A percentile compares a stretch with the other conserved stretches of the same genome.
Conservation (phyloP, 495 filamentous ascomycete genomes). For the Aspergillus incahuasiensis region DNA sequence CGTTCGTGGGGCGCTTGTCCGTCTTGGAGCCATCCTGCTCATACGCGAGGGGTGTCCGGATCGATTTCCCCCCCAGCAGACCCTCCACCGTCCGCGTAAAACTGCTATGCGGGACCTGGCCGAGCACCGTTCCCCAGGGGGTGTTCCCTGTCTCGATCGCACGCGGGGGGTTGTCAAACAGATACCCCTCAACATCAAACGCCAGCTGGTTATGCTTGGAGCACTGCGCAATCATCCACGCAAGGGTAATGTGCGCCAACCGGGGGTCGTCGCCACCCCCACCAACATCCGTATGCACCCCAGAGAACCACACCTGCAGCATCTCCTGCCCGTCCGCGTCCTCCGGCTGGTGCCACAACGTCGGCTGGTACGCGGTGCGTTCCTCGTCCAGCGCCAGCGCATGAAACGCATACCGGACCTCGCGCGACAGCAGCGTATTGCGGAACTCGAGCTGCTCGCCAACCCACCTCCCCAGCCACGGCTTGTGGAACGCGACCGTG, state of each 20-base stretch:
- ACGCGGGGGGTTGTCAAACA: conserved; percentile 10
- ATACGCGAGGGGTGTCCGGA: conserved; percentile 19
- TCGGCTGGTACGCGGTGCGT: conserved; percentile 48
- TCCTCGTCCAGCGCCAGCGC: conserved; percentile 56
- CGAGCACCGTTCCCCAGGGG: conserved; percentile 20
- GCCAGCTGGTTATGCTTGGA: conserved; percentile 19
- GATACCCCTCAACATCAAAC: conserved; percentile 19
- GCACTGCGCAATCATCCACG: conserved; percentile 45
- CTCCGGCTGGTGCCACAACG: conserved; percentile 46
- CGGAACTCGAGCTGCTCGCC: conserved; percentile 26
- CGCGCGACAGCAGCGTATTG: conserved; percentile 27
- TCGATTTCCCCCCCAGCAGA: conserved; percentile 13
- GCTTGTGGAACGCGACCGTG: conserved; percentile 49
- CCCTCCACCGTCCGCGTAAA: conserved; percentile 4
- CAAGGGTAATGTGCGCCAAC: conserved; percentile 38
- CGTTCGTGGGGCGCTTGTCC: conserved; percentile 19
- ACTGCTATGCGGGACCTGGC: conserved; percentile 2
- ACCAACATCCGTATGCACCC: conserved; percentile 49
- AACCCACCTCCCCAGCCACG: conserved; percentile 19
- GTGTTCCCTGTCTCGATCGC: background rate
- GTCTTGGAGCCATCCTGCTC: background rate
- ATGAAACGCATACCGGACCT: conserved; percentile 56
- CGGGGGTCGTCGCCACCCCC: conserved; percentile 40
- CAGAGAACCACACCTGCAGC: conserved; percentile 56
- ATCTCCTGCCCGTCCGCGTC: conserved; percentile 20